Evolutionary conservation across 2,329 filamentous ascomycete species (phyloP).

Genomic region (Biscogniauxia marginata): DNA sequence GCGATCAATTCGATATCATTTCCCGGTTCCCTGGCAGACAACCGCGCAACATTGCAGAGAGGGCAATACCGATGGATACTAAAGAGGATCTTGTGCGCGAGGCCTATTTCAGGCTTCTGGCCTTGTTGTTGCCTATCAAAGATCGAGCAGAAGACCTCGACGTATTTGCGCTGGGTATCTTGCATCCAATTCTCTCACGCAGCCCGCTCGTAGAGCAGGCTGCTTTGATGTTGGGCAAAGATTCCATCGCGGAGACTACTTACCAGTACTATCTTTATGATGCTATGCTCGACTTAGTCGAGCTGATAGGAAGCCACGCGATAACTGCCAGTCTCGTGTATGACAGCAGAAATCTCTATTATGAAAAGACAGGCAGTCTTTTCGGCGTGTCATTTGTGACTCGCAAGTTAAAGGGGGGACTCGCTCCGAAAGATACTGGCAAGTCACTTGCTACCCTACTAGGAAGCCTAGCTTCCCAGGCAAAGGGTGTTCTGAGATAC

Average conservation of each 20-base stretch:
- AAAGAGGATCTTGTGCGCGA: conserved; percentile 6
- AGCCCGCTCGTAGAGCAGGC: conserved; percentile 19
- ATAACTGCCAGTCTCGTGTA: conserved; percentile 33
- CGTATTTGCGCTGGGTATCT: conserved; percentile 1
- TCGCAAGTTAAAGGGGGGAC: conserved; percentile 3
- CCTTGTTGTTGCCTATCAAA: conserved; percentile 12
- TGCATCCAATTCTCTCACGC: conserved; percentile 20
- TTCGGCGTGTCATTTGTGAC: conserved; percentile 32
- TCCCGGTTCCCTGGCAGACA: not conserved
- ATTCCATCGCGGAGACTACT: conserved; percentile 29
- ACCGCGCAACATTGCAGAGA: not conserved
- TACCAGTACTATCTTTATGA: conserved; percentile 33
- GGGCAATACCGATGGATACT: not conserved
- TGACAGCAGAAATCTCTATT: conserved; percentile 32
- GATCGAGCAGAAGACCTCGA: not conserved
- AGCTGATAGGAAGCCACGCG: conserved; percentile 32
- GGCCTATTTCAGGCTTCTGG: conserved; percentile 19
- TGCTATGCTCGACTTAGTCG: conserved; percentile 39
- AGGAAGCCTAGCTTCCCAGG: conserved; percentile 31
- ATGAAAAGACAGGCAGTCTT: conserved; percentile 34
- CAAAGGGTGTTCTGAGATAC: conserved; percentile 31
- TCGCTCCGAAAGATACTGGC: conserved; percentile 22
- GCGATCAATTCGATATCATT: not conserved
- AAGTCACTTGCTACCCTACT: conserved; percentile 28
- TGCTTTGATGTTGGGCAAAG: conserved; percentile 15